These are phyloP conservation scores for Linnemannia elongata DNA, from an alignment of 192 early-diverging fungal species.

Conservation along the genomic window DNA sequence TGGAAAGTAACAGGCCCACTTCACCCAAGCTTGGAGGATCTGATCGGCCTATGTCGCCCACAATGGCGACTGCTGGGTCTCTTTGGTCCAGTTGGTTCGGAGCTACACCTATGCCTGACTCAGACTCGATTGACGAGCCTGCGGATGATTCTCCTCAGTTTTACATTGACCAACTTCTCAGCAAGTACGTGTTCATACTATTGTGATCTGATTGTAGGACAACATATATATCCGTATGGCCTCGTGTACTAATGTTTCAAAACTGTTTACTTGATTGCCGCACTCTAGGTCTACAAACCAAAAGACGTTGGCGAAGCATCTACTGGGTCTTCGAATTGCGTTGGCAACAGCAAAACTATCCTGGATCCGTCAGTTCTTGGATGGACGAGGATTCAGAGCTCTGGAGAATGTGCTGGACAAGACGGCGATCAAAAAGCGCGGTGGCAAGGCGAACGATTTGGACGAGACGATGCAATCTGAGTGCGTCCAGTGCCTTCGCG, in stretches of 20 bases:
- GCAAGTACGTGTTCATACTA: slow-evolving; percentile 21
- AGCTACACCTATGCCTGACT: slow-evolving; percentile 21
- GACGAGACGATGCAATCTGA: slow-evolving; percentile 63
- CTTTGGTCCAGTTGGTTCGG: slow-evolving; percentile 55
- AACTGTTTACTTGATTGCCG: not conserved
- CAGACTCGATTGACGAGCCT: slow-evolving; percentile 21
- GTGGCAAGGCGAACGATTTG: slow-evolving; percentile 50
- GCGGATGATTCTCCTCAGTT: slow-evolving; percentile 51
- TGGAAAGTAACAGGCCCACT: not conserved
- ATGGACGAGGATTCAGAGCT: slow-evolving; percentile 61
- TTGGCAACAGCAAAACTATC: slow-evolving; percentile 60
- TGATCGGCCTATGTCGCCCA: slow-evolving; percentile 50
- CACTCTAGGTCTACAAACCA: slow-evolving; percentile 48
- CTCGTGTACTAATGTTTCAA: not conserved
- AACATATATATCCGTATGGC: too few species aligned
- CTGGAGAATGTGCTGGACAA: slow-evolving; percentile 65
- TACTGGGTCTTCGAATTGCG: slow-evolving; percentile 56
- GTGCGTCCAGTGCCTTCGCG: slow-evolving; percentile 66
- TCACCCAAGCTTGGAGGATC: slow-evolving; percentile 21
- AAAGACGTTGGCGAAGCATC: slow-evolving; percentile 59
- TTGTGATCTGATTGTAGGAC: not conserved
- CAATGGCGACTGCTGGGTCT: slow-evolving; percentile 36
- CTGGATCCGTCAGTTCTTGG: slow-evolving; percentile 67
- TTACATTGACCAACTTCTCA: slow-evolving; percentile 58
- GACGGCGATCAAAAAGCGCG: slow-evolving; percentile 54